Conservation (phyloP, 306 rosid species). For the Vigna radiata region DNA sequence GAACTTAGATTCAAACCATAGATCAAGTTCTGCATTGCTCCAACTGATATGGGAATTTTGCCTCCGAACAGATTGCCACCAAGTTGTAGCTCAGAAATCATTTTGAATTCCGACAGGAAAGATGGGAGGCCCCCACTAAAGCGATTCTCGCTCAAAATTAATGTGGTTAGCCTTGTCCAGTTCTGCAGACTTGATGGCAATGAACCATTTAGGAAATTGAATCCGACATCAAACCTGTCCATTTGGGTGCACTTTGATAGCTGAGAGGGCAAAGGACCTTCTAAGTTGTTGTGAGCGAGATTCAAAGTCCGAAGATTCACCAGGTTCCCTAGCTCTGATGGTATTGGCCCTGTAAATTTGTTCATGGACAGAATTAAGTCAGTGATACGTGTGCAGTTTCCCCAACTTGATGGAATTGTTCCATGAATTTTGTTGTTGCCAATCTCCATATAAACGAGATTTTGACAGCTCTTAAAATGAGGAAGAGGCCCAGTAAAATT, state of each 20-base stretch:
- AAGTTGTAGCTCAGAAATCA: constrained; percentile 66
- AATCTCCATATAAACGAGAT: constrained; percentile 57
- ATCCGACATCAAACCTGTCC: constrained; percentile 66
- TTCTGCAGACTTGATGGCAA: constrained; percentile 64
- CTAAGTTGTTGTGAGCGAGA: constrained; percentile 67
- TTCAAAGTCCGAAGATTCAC: constrained; percentile 55
- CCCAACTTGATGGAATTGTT: constrained; percentile 69
- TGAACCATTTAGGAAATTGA: constrained; percentile 74
- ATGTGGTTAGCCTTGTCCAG: constrained; percentile 59
- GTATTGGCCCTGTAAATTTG: constrained; percentile 61
- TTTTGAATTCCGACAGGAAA: constrained; percentile 55
- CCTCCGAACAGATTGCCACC: constrained; percentile 85
- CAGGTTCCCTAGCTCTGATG: constrained; percentile 71
- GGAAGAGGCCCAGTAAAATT: constrained; percentile 72
- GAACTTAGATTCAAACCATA: constrained; percentile 76
- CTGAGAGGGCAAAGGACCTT: constrained; percentile 72
- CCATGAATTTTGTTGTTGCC: constrained; percentile 65
- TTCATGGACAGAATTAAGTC: constrained; percentile 60
- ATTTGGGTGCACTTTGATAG: constrained; percentile 66
- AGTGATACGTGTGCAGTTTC: constrained; percentile 62
- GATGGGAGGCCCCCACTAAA: constrained; percentile 69
- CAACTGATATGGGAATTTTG: constrained; percentile 68
- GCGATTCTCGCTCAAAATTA: constrained; percentile 67
- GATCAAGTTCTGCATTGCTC: constrained; percentile 57
- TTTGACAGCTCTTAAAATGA: constrained; percentile 46